Conservation (phyloP, 1,284 basidiomycete genomes). For the Apiotrichum laibachii region DNA sequence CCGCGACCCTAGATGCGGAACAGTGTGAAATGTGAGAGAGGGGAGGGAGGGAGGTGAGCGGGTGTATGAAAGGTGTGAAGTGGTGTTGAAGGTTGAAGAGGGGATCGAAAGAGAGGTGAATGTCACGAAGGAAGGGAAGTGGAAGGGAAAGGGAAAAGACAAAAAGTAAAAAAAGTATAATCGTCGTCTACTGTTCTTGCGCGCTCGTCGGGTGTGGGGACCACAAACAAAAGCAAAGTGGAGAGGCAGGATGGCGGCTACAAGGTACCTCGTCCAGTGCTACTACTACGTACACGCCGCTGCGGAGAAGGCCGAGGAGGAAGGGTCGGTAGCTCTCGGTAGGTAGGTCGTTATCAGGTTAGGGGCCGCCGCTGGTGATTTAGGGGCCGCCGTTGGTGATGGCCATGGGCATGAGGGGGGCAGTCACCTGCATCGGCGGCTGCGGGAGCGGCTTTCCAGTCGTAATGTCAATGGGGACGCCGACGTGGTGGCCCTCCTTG, state of each 20-base stretch:
- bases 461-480: slow-evolving; percentile 18
- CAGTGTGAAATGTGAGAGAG: not conserved
- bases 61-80: not conserved
- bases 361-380: not conserved
- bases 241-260: not conserved
- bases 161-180: no score
- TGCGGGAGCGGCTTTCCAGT: slow-evolving; percentile 14
- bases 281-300: no score
- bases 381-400: slow-evolving; percentile 9
- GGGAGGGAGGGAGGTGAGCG: not conserved
- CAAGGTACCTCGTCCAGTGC: not conserved
- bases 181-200: not conserved
- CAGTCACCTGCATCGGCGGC: not conserved
- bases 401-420: not conserved
- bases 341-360: no score
- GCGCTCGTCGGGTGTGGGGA: not conserved
- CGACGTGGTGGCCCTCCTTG: slow-evolving; percentile 29
- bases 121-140: not conserved
- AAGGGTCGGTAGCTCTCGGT: no score
- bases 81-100: not conserved
- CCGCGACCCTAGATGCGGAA: not conserved
- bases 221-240: not conserved
- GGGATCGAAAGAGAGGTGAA: not conserved
- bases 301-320: not conserved
- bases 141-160: not conserved